Conservation (phyloP, 257 asterid genomes). For the Solanum tacnaense region DNA sequence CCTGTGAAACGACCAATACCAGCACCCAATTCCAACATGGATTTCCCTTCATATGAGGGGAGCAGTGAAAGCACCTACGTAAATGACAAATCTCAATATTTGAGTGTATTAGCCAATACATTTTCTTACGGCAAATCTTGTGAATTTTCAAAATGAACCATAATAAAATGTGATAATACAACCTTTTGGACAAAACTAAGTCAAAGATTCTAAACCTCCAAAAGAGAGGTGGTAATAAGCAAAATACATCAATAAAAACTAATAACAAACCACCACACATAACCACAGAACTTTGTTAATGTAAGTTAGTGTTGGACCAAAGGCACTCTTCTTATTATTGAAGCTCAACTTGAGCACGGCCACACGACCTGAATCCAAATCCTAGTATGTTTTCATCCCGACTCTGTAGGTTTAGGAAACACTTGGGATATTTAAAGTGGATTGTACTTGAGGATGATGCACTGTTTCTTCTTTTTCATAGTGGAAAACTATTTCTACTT, state of each 20-base stretch:
- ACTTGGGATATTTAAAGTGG: neutral
- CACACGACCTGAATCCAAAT: neutral
- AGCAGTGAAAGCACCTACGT: conserved; percentile 73
- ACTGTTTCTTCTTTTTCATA: neutral
- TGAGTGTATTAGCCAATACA: neutral
- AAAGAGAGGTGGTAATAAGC: no score
- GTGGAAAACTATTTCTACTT: neutral
- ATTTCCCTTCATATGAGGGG: conserved; percentile 74
- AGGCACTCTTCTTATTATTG: no score
- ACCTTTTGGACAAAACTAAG: no score
- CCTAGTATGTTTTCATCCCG: neutral
- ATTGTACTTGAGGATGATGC: neutral
- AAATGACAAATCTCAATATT: neutral
- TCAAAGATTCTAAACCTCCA: no score
- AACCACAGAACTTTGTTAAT: no score
- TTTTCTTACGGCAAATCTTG: neutral
- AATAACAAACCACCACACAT: no score
- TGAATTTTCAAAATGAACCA: neutral
- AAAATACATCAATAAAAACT: no score
- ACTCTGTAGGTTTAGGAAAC: neutral
- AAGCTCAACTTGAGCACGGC: no score
- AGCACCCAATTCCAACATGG: conserved; percentile 93
- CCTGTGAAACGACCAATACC: conserved; percentile 98
- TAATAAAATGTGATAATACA: neutral
- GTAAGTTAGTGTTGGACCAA: no score